phyloP scores from a whole-genome alignment of 768 basidiomycete genomes.

The Imleria badia region DNA sequence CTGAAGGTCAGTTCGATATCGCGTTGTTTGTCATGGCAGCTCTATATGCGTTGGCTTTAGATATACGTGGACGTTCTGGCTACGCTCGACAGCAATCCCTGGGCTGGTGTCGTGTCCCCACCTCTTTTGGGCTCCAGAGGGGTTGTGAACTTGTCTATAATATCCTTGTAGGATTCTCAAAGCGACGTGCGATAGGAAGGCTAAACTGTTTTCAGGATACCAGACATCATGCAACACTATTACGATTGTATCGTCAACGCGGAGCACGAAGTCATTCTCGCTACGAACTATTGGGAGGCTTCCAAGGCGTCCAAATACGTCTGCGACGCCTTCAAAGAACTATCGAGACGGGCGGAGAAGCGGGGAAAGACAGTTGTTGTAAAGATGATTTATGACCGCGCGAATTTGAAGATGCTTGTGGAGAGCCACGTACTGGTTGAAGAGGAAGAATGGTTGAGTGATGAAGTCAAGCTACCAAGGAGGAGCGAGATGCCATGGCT shows the following conservation, averaged over 20 bases:
- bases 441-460: slow-evolving; percentile 43
- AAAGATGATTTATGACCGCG: slow-evolving; percentile 72
- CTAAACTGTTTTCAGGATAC: slow-evolving; percentile 42
- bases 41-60: slow-evolving; percentile 29
- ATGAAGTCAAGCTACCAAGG: slow-evolving; percentile 49
- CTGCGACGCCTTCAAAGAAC: slow-evolving; percentile 49
- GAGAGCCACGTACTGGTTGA: slow-evolving; percentile 48
- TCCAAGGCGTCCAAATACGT: slow-evolving; percentile 52
- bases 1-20: slow-evolving; percentile 44
- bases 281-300: slow-evolving; percentile 63
- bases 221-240: slow-evolving; percentile 74
- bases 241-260: slow-evolving; percentile 60
- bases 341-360: slow-evolving; percentile 47
- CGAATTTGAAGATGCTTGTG: slow-evolving; percentile 50
- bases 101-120: slow-evolving; percentile 59
- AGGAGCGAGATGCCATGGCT: slow-evolving; percentile 59
- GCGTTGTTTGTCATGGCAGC: background rate
- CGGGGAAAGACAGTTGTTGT: slow-evolving; percentile 52
- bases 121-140: slow-evolving; percentile 61
- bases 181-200: background rate
- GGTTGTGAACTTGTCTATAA: slow-evolving; percentile 59
- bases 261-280: slow-evolving; percentile 62
- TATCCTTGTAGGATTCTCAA: slow-evolving; percentile 46
- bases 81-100: slow-evolving; percentile 54
- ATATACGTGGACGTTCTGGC: slow-evolving; percentile 63